Percentiles rank a stretch among this genome's conserved stretches.
phyloP scores from a whole-genome alignment of 192 early-diverging fungal genomes.

The Dispira simplex region DNA sequence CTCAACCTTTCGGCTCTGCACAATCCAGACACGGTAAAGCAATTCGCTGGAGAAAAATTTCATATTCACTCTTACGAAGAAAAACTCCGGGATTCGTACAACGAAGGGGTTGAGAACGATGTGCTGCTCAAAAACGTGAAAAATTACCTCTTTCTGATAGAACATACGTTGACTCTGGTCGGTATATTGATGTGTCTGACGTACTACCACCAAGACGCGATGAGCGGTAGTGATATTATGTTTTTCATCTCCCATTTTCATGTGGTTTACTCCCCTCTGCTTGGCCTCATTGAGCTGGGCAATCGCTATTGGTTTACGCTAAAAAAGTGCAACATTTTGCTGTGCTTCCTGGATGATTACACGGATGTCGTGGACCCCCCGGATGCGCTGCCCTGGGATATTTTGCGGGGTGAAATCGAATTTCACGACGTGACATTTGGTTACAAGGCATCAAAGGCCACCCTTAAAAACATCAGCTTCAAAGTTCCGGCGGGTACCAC shows the following conservation, averaged over 20 bases:
- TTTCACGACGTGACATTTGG: constrained; percentile 2
- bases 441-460: constrained; percentile 13
- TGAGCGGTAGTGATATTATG: not conserved
- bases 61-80: not conserved
- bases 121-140: not conserved
- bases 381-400: not conserved
- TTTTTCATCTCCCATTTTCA: constrained; percentile 3
- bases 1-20: not conserved
- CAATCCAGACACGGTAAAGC: not conserved
- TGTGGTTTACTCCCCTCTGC: not conserved
- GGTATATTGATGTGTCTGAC: not conserved
- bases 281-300: not conserved
- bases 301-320: too few species aligned
- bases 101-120: not conserved
- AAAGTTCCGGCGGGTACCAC: constrained; percentile 8
- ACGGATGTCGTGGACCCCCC: not conserved
- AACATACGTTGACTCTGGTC: not conserved
- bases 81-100: not conserved
- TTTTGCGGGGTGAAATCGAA: not conserved
- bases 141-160: not conserved
- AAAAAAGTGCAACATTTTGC: not conserved
- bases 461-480: not conserved
- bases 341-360: not conserved
- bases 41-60: not conserved
- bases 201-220: not conserved